Evolutionary conservation across 345 rosid genomes (phyloP), one percentile per base, ranked within the genome.

Genomic region (Durio zibethinus): DNA sequence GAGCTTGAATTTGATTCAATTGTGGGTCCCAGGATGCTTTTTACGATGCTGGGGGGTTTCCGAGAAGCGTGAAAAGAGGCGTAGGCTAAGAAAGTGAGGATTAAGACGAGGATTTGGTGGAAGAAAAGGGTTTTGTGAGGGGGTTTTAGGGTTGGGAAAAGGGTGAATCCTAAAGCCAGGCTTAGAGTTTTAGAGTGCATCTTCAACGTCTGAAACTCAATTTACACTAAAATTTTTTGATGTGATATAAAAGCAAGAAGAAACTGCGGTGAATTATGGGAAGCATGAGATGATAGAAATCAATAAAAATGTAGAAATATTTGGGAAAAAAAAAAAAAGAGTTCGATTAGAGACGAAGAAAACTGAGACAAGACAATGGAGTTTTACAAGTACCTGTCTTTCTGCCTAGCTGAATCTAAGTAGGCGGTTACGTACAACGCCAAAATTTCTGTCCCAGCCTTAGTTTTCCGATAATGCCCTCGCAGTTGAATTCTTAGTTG

Each of bases 41-140:
- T 95, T 73, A 93, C 98, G 25, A 95, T 93, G 87, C 98, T 95
- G 1, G 93, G 96, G 35, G 98, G 97, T 78, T 95, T 95, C 23
- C 97, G 88, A 10, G 99, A 95, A 62, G 98, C 99, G 69, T 95
- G 98, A 75, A 95, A 95, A 12, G 98, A 91, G 40, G 98, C 97
- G 45, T 95, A 92, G 25, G 97, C 96, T 38, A 93, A 74, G 80
- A 93, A 93, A 0, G 99, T 93, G 77, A 95, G 76, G 79, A 86
- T 29, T 5, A 93, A 84, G 72, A 88, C 85, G 15, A 80, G 25
- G 78, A 85, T 76, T 84, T 86, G 89, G 81, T 95, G 94, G 84
- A 93, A 95, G 75, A 78, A 35, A 35, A 90, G 83, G 88, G 91
- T 84, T 81, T 80, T 93, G 62, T 86, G 76, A 10, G 93, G 93